Conservation (phyloP, 257 asterid species). For the Solanum tacnaense region DNA sequence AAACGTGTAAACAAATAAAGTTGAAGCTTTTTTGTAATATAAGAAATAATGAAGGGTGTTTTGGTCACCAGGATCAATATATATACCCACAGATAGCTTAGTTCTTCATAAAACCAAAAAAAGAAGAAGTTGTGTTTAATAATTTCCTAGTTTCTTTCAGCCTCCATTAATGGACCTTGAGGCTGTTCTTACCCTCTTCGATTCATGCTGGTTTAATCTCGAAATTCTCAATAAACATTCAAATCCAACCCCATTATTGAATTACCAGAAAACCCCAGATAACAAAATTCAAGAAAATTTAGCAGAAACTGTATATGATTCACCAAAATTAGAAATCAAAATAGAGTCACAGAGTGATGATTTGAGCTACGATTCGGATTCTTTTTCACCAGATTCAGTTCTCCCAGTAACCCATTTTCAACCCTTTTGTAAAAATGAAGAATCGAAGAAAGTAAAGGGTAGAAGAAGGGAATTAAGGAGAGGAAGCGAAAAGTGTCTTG, state of each 20-base stretch:
- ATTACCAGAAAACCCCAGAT: neutral
- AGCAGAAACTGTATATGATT: neutral
- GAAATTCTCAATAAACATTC: constrained; percentile 8
- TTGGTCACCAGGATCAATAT: neutral
- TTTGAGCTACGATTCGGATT: constrained; percentile 3
- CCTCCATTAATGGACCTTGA: constrained; percentile 28
- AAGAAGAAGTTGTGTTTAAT: neutral
- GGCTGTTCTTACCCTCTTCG: constrained; percentile 23
- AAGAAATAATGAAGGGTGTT: neutral
- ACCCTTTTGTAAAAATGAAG: neutral
- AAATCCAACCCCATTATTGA: neutral
- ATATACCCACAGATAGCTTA: neutral
- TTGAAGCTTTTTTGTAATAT: constrained; percentile 10
- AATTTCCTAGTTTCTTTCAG: neutral
- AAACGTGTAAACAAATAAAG: constrained; percentile 7
- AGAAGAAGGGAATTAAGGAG: neutral
- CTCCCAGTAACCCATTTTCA: neutral
- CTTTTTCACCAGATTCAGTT: constrained; percentile 26
- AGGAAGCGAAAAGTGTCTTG: neutral
- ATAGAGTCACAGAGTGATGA: constrained; percentile 22
- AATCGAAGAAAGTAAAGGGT: neutral
- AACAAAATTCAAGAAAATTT: neutral
- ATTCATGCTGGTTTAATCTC: constrained; percentile 29
- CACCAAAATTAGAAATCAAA: neutral
- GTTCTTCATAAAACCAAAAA: neutral